phyloP scores from a whole-genome alignment of 495 filamentous ascomycete genomes.

The Achaetomiella virescens region DNA sequence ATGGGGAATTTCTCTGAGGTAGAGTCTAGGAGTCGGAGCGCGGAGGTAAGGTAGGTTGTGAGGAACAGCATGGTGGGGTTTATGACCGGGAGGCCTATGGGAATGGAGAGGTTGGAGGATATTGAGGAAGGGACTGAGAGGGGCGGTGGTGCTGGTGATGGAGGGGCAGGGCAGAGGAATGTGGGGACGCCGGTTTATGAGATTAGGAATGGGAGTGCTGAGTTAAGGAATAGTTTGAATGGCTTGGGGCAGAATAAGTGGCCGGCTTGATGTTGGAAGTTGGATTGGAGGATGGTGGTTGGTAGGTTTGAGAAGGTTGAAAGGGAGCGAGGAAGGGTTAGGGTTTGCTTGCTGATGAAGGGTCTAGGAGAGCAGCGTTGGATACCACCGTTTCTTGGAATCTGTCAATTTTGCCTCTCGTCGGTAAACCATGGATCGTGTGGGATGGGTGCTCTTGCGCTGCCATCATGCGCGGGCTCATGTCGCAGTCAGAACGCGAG shows the following conservation, averaged over 20 bases:
- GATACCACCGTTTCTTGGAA: no score
- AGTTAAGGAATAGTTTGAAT: constrained; percentile 32
- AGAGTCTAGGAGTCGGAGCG: not conserved
- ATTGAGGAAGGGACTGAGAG: constrained; percentile 19
- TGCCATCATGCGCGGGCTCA: no score
- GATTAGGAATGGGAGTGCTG: constrained; percentile 17
- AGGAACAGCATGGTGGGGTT: constrained; percentile 22
- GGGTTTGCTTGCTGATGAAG: no score
- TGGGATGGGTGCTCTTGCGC: no score
- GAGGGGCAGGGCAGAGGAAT: not conserved
- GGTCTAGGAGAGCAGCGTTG: no score
- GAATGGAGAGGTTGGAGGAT: constrained; percentile 26
- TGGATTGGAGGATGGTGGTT: not conserved
- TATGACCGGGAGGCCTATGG: constrained; percentile 13
- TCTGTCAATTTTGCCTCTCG: no score
- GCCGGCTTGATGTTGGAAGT: constrained; percentile 14
- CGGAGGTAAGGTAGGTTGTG: constrained; percentile 7
- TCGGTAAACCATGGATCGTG: no score
- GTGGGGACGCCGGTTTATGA: constrained; percentile 13
- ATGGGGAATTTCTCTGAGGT: constrained; percentile 28
- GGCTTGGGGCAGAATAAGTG: constrained; percentile 31
- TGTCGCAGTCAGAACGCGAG: no score
- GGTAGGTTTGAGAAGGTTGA: no score
- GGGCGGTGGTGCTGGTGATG: not conserved
- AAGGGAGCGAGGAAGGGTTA: no score